Conservation (phyloP, 2,329 filamentous ascomycete species). For the Aureobasidium sp. region DNA sequence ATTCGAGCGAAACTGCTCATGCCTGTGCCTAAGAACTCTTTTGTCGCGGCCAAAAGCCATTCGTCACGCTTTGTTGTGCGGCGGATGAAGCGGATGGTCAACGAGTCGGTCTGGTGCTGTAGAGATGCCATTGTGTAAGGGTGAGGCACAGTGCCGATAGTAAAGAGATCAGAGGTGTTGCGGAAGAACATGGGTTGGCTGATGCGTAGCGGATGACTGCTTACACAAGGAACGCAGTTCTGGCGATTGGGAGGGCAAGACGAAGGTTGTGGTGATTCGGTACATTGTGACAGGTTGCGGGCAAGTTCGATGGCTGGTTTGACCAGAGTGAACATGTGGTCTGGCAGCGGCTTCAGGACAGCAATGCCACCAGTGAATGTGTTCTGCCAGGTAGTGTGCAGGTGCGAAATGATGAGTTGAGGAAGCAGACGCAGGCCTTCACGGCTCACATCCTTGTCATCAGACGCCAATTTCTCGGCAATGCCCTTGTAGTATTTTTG, state of each 20-base stretch:
- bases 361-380: slow-evolving; percentile 68
- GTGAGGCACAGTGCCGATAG: slow-evolving; percentile 82
- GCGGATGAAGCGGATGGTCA: slow-evolving; percentile 38
- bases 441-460: slow-evolving; percentile 44
- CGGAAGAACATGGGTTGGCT: slow-evolving; percentile 59
- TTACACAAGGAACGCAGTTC: slow-evolving; percentile 67
- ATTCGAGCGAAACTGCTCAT: slow-evolving; percentile 59
- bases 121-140: slow-evolving; percentile 76
- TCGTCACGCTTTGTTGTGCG: slow-evolving; percentile 63
- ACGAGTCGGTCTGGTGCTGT: slow-evolving; percentile 40
- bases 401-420: slow-evolving; percentile 71
- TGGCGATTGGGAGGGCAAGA: slow-evolving; percentile 78
- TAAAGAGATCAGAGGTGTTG: slow-evolving; percentile 67
- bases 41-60: slow-evolving; percentile 69
- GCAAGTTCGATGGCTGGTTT: slow-evolving; percentile 66
- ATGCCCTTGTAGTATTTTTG: slow-evolving; percentile 60
- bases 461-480: slow-evolving; percentile 48
- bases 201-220: slow-evolving; percentile 58
- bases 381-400: slow-evolving; percentile 80
- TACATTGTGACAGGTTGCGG: slow-evolving; percentile 66
- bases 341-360: slow-evolving; percentile 70
- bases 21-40: slow-evolving; percentile 57
- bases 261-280: slow-evolving; percentile 61
- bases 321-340: slow-evolving; percentile 67
- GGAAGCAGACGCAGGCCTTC: slow-evolving; percentile 59